Percentiles rank a stretch among this genome's conserved stretches.
phyloP scores from a whole-genome alignment of 2,329 filamentous ascomycete species.

The Xenosphaeropsis pyriputrescens region DNA sequence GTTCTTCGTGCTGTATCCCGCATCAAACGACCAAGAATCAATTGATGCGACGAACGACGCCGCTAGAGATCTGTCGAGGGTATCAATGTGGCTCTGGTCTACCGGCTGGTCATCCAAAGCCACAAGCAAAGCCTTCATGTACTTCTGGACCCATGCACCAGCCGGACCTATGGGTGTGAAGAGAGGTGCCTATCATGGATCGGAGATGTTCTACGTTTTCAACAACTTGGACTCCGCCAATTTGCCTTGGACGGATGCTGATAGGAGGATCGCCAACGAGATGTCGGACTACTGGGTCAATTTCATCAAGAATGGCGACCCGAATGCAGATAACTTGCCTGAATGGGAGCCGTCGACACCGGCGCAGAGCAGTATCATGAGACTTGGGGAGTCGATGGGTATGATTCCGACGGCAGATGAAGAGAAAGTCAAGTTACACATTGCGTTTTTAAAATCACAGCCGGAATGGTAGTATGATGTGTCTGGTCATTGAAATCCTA shows the following conservation, averaged over 20 bases:
- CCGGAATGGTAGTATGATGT: too few species aligned
- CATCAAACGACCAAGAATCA: slow-evolving; percentile 8
- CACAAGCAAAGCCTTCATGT: background rate
- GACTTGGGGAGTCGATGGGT: too few species aligned
- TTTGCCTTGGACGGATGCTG: slow-evolving; percentile 8
- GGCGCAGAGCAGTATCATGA: too few species aligned
- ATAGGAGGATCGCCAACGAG: slow-evolving; percentile 10
- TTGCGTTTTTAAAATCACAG: too few species aligned
- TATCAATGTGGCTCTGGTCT: background rate
- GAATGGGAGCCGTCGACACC: background rate
- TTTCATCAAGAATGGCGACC: slow-evolving; percentile 8
- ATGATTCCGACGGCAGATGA: too few species aligned
- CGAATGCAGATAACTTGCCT: slow-evolving; percentile 4
- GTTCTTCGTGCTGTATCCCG: slow-evolving; percentile 10
- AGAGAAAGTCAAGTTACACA: too few species aligned
- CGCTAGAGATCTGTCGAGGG: slow-evolving; percentile 9
- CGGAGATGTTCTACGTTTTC: slow-evolving; percentile 16
- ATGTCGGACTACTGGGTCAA: slow-evolving; percentile 10
- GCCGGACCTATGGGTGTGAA: slow-evolving; percentile 8
- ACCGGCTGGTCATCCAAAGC: background rate
- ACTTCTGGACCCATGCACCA: slow-evolving; percentile 6
- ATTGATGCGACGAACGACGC: slow-evolving; percentile 11
- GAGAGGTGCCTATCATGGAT: slow-evolving; percentile 13
- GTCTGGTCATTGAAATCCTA: too few species aligned
- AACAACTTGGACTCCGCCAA: slow-evolving; percentile 15